phyloP scores from a whole-genome alignment of 2,329 filamentous ascomycete species.

The Tolypocladium guangdongense region DNA sequence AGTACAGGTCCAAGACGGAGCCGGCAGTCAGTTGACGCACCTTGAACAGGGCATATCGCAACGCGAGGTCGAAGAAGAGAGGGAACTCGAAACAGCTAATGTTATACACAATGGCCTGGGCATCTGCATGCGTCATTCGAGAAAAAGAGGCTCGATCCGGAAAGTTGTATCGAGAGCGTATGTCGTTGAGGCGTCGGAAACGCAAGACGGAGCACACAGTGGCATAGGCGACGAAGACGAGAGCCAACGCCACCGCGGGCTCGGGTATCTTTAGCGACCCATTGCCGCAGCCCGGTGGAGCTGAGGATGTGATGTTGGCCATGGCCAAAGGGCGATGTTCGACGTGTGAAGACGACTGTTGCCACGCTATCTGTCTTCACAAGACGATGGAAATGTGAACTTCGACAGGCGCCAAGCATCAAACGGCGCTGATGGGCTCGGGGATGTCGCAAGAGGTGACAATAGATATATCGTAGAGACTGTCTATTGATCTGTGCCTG shows the following conservation, averaged over 20 bases:
- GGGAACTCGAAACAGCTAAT: constrained; percentile 25
- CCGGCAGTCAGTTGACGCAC: constrained; percentile 8
- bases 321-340: not conserved
- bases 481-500: not conserved
- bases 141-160: constrained; percentile 23
- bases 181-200: constrained; percentile 20
- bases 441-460: too few relatives aligned
- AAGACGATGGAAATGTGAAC: not conserved
- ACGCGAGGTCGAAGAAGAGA: constrained; percentile 21
- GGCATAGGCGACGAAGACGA: constrained; percentile 18
- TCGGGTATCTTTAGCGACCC: not conserved
- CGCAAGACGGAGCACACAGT: constrained; percentile 24
- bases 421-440: not conserved
- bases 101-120: constrained; percentile 30
- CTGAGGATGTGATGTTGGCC: not conserved
- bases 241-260: constrained; percentile 2
- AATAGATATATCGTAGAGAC: too few relatives aligned
- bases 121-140: constrained; percentile 31
- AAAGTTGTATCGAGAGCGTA: constrained; percentile 20
- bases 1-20: not conserved
- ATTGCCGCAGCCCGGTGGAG: not conserved
- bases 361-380: not conserved
- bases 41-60: constrained; percentile 30
- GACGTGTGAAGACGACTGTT: not conserved
- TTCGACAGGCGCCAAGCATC: not conserved